Conservation (phyloP, 2,329 filamentous ascomycete genomes). For the Pestalotiopsis sp. region DNA sequence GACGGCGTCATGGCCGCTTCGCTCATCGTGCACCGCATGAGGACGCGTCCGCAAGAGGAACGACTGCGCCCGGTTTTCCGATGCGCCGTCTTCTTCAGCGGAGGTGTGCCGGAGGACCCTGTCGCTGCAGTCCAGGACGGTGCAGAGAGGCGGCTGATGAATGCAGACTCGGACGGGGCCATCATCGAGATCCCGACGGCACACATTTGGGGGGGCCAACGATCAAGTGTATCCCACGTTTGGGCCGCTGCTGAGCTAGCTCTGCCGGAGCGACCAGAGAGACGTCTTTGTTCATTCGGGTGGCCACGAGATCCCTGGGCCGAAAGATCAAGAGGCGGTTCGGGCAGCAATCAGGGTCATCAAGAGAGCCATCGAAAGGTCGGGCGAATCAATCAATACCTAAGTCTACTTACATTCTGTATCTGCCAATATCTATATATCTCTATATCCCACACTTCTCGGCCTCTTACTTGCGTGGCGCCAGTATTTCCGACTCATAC, state of each 20-base stretch:
- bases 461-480: too few relatives aligned
- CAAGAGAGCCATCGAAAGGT: not conserved
- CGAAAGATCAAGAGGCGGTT: not conserved
- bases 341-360: not conserved
- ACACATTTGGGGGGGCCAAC: not conserved
- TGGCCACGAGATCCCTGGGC: not conserved
- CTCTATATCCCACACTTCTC: too few relatives aligned
- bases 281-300: not conserved
- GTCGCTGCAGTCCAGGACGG: not conserved
- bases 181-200: not conserved
- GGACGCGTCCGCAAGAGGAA: not conserved
- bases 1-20: not conserved
- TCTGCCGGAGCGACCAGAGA: not conserved
- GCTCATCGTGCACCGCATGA: not conserved
- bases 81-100: not conserved
- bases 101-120: not conserved
- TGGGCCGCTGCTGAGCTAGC: not conserved
- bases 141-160: not conserved
- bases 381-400: too few relatives aligned
- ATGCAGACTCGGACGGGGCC: not conserved
- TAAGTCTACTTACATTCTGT: too few relatives aligned
- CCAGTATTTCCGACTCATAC: too few relatives aligned
- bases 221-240: not conserved
- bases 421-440: too few relatives aligned
- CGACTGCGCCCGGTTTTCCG: not conserved